phyloP scores from a whole-genome alignment of 176 grass and related monocot species.

The sorghum (Sorghum bicolor) region DNA sequence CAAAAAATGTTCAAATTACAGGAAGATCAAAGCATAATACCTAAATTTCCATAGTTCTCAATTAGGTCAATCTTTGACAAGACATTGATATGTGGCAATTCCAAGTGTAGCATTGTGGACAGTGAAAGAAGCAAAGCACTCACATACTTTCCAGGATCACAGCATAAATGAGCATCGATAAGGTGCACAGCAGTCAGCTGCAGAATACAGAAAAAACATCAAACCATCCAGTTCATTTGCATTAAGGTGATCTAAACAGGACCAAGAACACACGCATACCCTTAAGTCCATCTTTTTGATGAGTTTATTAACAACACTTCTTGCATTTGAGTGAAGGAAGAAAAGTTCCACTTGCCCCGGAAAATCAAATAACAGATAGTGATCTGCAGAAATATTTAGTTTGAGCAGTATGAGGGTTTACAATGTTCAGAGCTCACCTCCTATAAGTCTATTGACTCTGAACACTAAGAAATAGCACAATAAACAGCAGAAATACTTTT shows the following conservation, averaged over 20 bases:
- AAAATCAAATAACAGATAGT: conserved; percentile 98
- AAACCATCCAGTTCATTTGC: neutral
- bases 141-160: conserved; percentile 98
- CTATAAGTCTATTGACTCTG: neutral
- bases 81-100: conserved; percentile 91
- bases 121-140: conserved; percentile 94
- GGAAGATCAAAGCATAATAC: conserved; percentile 27
- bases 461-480: conserved; percentile 14
- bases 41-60: conserved; percentile 85
- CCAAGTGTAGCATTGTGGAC: conserved; percentile 89
- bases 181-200: conserved; percentile 85
- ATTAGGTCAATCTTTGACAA: conserved; percentile 98
- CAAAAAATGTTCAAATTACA: neutral
- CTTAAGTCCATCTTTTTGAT: conserved; percentile 81
- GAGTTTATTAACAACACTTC: conserved; percentile 62
- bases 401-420: neutral
- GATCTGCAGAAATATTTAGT: conserved; percentile 60
- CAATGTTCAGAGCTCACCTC: neutral
- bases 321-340: conserved; percentile 92
- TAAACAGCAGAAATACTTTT: neutral
- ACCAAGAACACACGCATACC: conserved; percentile 40
- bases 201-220: conserved; percentile 7
- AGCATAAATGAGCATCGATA: conserved; percentile 91
- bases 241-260: neutral
- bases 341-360: conserved; percentile 98